Base-by-base conservation (phyloP, 2,329 filamentous ascomycete species). In the Cladosporium sphaerospermum region DNA sequence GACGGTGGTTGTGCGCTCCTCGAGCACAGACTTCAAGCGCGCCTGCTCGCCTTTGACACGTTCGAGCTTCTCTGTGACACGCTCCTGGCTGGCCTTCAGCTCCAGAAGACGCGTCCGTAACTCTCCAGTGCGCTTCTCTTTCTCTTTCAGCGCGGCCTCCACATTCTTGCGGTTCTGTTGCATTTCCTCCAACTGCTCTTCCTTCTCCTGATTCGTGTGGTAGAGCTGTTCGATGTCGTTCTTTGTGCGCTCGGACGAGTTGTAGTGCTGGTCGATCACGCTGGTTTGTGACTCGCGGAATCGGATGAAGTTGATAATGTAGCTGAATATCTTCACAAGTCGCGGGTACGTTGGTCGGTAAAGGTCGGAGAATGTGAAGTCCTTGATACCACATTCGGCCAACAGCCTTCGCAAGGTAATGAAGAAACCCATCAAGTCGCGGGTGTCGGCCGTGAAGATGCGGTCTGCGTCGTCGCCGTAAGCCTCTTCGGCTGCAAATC, bases 261-360 rank as follows among this genome's bases (percentile, higher is more conserved):
- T 93, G 75, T 93, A 93, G 72, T 97, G 88, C 68, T 95, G 83
- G 68, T 96, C 91, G 59, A 97, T 96, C 31, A 93, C 83, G 37
- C 78, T 76, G 1, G 90, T 95, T 71, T 97, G 92, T 57, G 86
- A 90, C 73, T 96, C 91, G 62, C 93, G 87, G 73, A 97, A 99
- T 50, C 93, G 85, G 61, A 97, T 91, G 71, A 99, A 99, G 73
- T 99, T 99, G 76, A 99, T 99, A 59, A 97, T 82, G 71, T 96
- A 96, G 59, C 89, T 95, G 69, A 99, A 93, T 65, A 97, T 95
- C 74, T 93, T 95, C 65, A 92, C 86, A 11, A 97, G 80, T 42
- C 93, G 87, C 54, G 89, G 86, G 67, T 95, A 88, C 1, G 89
- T 95, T 13, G 93, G 93, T 68, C 86, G 87, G 68, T 95, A 92